Percentiles rank a stretch among this genome's conserved stretches.
These are phyloP conservation scores for Aspergillus spinulosporus DNA, from an alignment of 2,329 filamentous ascomycete genomes.

Conservation along the genomic window DNA sequence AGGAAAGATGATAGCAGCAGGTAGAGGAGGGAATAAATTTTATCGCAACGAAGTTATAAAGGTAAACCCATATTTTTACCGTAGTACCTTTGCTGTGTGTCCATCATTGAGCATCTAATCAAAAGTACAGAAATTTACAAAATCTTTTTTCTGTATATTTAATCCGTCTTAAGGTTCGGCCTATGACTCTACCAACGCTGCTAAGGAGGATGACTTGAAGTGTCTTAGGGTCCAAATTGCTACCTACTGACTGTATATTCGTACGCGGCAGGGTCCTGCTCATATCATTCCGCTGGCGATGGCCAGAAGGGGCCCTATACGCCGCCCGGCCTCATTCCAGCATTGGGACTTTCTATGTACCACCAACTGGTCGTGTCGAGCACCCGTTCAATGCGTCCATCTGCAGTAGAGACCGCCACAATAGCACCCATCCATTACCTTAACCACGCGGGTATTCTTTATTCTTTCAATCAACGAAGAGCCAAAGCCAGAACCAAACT, in stretches of 20 bases:
- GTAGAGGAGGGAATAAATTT: no score
- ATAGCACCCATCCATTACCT: not conserved
- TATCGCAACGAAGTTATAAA: no score
- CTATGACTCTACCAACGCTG: no score
- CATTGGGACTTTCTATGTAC: not conserved
- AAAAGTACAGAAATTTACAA: no score
- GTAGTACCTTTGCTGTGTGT: no score
- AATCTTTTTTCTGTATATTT: no score
- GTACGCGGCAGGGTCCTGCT: not conserved
- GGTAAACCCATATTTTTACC: no score
- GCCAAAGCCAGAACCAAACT: conserved; percentile 13
- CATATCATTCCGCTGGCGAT: not conserved
- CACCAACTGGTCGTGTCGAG: not conserved
- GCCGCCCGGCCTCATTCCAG: not conserved
- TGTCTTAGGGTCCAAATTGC: conserved; percentile 7
- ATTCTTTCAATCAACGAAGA: conserved; percentile 9
- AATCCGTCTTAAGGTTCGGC: no score
- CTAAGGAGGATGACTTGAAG: not conserved
- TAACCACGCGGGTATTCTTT: conserved; percentile 7
- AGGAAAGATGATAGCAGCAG: no score
- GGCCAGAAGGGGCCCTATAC: not conserved
- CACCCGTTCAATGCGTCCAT: not conserved
- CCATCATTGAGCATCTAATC: no score
- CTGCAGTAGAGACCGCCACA: not conserved
- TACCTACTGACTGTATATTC: conserved; percentile 3